These are phyloP conservation scores for Xylaria sp. DNA, from an alignment of 2,329 filamentous ascomycete genomes.

Conservation along the genomic window DNA sequence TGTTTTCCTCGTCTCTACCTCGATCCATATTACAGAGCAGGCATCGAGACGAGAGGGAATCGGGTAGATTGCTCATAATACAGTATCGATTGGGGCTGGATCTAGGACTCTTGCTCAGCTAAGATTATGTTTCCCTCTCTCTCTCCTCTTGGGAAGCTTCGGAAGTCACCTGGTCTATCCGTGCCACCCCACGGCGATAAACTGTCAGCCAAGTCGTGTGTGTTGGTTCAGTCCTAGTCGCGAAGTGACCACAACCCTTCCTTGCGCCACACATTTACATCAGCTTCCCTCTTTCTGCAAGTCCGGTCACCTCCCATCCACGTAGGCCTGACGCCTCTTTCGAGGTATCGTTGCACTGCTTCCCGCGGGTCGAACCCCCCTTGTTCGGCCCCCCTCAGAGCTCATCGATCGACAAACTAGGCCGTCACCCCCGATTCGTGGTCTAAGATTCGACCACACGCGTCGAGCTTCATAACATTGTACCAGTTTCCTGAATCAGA, in stretches of 20 bases:
- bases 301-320: slow-evolving; percentile 18
- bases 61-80: slow-evolving; percentile 13
- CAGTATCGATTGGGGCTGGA: slow-evolving; percentile 23
- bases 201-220: slow-evolving; percentile 36
- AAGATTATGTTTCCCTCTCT: slow-evolving; percentile 32
- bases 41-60: slow-evolving; percentile 7
- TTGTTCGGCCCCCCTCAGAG: slow-evolving; percentile 41
- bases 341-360: slow-evolving; percentile 37
- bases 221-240: slow-evolving; percentile 37
- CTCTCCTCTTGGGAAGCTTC: slow-evolving; percentile 25
- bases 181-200: slow-evolving; percentile 34
- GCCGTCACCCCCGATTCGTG: slow-evolving; percentile 41
- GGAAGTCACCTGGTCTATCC: slow-evolving; percentile 33
- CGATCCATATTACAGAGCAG: slow-evolving; percentile 14
- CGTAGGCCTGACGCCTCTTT: slow-evolving; percentile 36
- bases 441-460: slow-evolving; percentile 44
- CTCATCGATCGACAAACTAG: slow-evolving; percentile 46
- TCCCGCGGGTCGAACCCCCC: slow-evolving; percentile 38
- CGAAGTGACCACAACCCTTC: slow-evolving; percentile 31
- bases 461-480: slow-evolving; percentile 39
- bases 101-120: slow-evolving; percentile 38
- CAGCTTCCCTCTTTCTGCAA: slow-evolving; percentile 31
- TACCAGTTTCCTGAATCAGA: slow-evolving; percentile 50
- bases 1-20: slow-evolving; percentile 24
- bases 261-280: slow-evolving; percentile 38